Conservation (phyloP, 2,329 filamentous ascomycete genomes). For the Amphichorda felina region DNA sequence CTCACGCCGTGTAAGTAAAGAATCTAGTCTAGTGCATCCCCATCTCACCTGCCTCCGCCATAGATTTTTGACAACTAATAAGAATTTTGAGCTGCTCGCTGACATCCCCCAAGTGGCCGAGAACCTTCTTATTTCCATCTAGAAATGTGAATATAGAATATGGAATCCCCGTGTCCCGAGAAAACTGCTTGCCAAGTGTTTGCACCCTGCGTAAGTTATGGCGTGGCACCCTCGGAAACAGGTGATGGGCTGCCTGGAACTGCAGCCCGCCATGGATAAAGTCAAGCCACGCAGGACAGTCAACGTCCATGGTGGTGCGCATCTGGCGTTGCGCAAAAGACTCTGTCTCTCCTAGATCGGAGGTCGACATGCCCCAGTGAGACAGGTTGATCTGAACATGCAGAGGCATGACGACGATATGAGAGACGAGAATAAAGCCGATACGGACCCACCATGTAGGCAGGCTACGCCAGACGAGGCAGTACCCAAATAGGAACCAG, state of each 20-base stretch:
- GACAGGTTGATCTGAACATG: slow-evolving; percentile 87
- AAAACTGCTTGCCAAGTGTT: slow-evolving; percentile 62
- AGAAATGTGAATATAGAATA: slow-evolving; percentile 74
- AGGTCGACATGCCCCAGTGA: slow-evolving; percentile 88
- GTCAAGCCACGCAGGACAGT: slow-evolving; percentile 70
- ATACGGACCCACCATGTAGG: slow-evolving; percentile 50
- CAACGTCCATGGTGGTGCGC: slow-evolving; percentile 78
- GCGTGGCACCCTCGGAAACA: slow-evolving; percentile 66
- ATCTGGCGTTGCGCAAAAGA: slow-evolving; percentile 79
- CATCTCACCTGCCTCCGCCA: slow-evolving; percentile 13
- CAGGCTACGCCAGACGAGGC: slow-evolving; percentile 56
- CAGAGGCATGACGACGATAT: slow-evolving; percentile 68
- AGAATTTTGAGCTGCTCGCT: slow-evolving; percentile 63
- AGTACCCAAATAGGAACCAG: slow-evolving; percentile 68
- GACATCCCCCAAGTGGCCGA: slow-evolving; percentile 60
- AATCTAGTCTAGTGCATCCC: slow-evolving; percentile 1
- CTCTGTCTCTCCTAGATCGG: slow-evolving; percentile 64
- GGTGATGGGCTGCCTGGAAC: slow-evolving; percentile 72
- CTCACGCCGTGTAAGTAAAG: no score
- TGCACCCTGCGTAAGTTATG: slow-evolving; percentile 66
- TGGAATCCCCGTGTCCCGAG: slow-evolving; percentile 62
- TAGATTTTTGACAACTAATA: slow-evolving; percentile 51
- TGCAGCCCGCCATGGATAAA: slow-evolving; percentile 75
- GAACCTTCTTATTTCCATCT: slow-evolving; percentile 66
- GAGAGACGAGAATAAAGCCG: slow-evolving; percentile 66